Evolutionary conservation across 495 filamentous ascomycete species (phyloP), one percentile per base, ranked within the genome.

Genomic region (Annulohypoxylon moriforme): DNA sequence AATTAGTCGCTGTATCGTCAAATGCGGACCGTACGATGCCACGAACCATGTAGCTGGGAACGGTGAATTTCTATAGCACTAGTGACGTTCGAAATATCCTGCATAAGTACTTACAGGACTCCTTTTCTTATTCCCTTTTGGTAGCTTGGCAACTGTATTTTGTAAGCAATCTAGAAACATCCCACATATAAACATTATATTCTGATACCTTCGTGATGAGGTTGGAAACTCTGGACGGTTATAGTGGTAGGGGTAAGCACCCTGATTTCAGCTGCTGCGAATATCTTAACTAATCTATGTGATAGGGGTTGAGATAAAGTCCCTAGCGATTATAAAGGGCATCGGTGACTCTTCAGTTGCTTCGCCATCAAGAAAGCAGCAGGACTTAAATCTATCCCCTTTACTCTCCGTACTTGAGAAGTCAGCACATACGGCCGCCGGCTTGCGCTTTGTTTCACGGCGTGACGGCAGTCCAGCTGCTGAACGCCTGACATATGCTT

Each of bases 41-140:
- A 55, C 50, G 50, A 34, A 20, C 50, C 50, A 55, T 55, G 29
- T 55, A 34, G 50, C 25, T 55, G 29, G 50, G 25, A 55, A 55
- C 31, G 25, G 50, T 20, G 16, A 55, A 20, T 29, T 22, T n/a
- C 5, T 55, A 11, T 34, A 18, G 50, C 34, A 20, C 14, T 20
- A 20, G 14, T 29, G 29, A 34, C 13, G 29, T 34, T 55, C n/a
- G 29, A 34, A 29, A 34, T 33, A 16, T 34, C n/a, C n/a, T 55
- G 29, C 50, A 55, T 55, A 55, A 55, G 50, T 55, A 55, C 29
- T 14, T 55, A 22, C 50, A 3, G 29, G 3, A 34, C 50, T 55
- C 27, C 50, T 34, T 34, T 31, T 13, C 50, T 55, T 29, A 33
- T 55, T 55, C 50, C 49, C n/a, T 34, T 34, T 34, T 33, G 50